These are phyloP conservation scores for Antitrichia curtipendula DNA, from an alignment of 225 moss, liverwort and hornwort species.

Conservation along the genomic window DNA sequence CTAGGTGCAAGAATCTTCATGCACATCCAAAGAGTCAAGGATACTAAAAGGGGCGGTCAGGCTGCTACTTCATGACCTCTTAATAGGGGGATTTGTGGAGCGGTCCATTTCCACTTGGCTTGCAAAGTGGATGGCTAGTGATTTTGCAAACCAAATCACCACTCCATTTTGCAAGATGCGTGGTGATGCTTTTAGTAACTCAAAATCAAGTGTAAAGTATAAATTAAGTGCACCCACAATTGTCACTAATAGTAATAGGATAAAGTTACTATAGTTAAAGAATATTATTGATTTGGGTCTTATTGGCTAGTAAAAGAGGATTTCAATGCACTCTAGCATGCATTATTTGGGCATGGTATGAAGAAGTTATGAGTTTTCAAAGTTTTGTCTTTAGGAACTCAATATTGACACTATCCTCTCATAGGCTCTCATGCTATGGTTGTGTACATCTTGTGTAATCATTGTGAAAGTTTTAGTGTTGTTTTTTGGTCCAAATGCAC, in stretches of 20 bases:
- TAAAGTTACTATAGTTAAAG: rapidly evolving
- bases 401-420: neutral
- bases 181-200: too few relatives aligned
- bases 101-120: too few relatives aligned
- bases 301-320: neutral
- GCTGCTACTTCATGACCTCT: too few relatives aligned
- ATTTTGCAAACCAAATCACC: too few relatives aligned
- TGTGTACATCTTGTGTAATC: neutral
- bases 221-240: neutral
- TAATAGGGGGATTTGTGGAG: too few relatives aligned
- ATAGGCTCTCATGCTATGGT: neutral
- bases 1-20: too few relatives aligned
- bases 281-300: too few relatives aligned
- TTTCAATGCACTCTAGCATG: neutral
- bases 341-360: neutral
- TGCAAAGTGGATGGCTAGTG: too few relatives aligned
- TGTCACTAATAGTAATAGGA: neutral
- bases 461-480: neutral
- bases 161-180: too few relatives aligned
- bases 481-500: neutral
- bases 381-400: rapidly evolving
- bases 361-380: neutral
- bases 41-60: too few relatives aligned
- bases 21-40: too few relatives aligned
- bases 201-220: too few relatives aligned